A percentile compares a stretch with the other conserved stretches of the same genome.
phyloP scores from a whole-genome alignment of 2,329 filamentous ascomycete genomes.

The Tetracladium maxilliforme region DNA sequence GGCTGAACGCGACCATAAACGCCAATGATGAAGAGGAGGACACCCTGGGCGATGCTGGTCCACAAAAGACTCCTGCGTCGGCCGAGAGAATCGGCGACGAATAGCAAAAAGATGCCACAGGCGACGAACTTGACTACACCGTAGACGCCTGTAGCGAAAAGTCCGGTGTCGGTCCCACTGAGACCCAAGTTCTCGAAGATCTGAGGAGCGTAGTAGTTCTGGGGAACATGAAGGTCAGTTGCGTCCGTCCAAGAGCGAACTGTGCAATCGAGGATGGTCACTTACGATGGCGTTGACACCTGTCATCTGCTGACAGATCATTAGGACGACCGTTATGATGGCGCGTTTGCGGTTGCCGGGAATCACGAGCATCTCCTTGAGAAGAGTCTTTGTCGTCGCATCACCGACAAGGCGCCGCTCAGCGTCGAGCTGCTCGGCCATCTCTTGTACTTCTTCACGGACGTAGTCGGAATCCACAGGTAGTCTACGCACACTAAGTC shows the following conservation, averaged over 20 bases:
- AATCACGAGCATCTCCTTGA: constrained; percentile 44
- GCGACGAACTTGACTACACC: constrained; percentile 54
- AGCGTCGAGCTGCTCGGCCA: too few species aligned
- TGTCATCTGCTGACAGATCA: constrained; percentile 57
- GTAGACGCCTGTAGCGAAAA: constrained; percentile 60
- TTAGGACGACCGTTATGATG: constrained; percentile 41
- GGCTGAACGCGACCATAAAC: constrained; percentile 46
- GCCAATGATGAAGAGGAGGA: constrained; percentile 52
- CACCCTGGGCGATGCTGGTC: constrained; percentile 43
- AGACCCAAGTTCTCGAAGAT: constrained; percentile 54
- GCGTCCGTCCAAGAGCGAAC: too few species aligned
- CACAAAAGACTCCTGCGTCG: constrained; percentile 41
- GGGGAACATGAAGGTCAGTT: too few species aligned
- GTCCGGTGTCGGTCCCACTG: constrained; percentile 32
- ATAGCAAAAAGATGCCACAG: constrained; percentile 47
- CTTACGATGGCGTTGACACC: constrained; percentile 25
- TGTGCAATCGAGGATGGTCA: too few species aligned
- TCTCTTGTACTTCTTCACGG: too few species aligned
- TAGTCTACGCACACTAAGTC: too few species aligned
- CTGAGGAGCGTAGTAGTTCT: constrained; percentile 55
- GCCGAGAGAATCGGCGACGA: constrained; percentile 53
- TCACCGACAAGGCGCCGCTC: too few species aligned
- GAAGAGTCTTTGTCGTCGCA: constrained; percentile 36
- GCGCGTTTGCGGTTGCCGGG: constrained; percentile 44
- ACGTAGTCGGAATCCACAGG: too few species aligned